Base-by-base conservation (phyloP, 768 basidiomycete genomes). In the Nidularia sp. region DNA sequence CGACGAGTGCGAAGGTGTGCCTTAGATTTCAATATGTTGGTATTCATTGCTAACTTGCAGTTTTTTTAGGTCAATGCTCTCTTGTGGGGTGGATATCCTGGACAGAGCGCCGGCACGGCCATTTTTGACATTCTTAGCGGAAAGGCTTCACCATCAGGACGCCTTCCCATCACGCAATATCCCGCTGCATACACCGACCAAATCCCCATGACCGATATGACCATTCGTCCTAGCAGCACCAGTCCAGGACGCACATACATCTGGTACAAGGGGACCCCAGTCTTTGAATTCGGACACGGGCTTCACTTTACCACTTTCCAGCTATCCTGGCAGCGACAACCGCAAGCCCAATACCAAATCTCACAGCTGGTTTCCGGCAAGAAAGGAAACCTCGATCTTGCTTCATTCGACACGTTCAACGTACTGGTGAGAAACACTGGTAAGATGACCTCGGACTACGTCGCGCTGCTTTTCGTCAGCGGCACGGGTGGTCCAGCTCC, bases 131-230 rank as follows among this genome's bases (percentile, higher is more conserved):
- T 81, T 52, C 48, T 84, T 6, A 71, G 61, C 1, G 81, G 82
- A 22, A 79, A 77, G 48, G 66, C 64, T 18, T 71, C 81, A 1
- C 81, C 81, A 9, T 74, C 81, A 4, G 83, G 81, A 13, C 79
- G 81, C 39, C 73, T 83, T 6, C 69, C 76, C 5, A 67, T 69
- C 34, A 83, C 80, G 1, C 81, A 83, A 52, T 83, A 83, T 59
- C 77, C 79, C 7, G 71, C 73, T 10, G 67, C 60, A 54, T 83
- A 77, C 60, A 68, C 73, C 12, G 60, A 73, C 50, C 65, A 75
- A 55, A 69, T 83, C 13, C 69, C 70, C 1, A 82, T 83, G 80
- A 82, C 81, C 4, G 77, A 84, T 63, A 84, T 84, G 80, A 68
- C 61, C 2, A 63, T 83, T 35, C 79, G 77, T 18, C 77, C 80